Conservation (phyloP, 208 protist species). For the Crithidia sp. region DNA sequence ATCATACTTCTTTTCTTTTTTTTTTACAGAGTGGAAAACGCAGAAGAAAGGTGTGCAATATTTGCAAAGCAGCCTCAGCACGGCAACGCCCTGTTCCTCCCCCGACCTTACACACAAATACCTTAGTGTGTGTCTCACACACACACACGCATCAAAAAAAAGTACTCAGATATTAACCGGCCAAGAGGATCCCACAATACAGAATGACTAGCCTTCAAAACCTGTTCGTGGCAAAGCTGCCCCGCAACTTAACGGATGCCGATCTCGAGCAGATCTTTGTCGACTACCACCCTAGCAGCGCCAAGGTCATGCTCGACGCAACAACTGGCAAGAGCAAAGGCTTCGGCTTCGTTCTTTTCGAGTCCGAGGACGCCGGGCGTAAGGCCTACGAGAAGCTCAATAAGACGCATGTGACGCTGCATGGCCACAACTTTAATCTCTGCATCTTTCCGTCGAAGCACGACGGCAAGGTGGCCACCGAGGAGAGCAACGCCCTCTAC, state of each 20-base stretch:
- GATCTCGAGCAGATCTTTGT: constrained; percentile 80
- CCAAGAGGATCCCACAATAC: background rate
- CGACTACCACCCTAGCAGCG: constrained; percentile 85
- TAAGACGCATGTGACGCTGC: constrained; percentile 58
- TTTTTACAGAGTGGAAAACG: no score
- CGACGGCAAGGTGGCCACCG: constrained; percentile 67
- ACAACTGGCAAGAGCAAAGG: constrained; percentile 92
- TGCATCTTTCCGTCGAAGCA: constrained; percentile 89
- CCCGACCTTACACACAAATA: no score
- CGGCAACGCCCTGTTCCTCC: no score
- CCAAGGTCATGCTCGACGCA: constrained; percentile 91
- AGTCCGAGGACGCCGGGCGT: constrained; percentile 82
- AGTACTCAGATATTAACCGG: background rate
- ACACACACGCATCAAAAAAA: background rate
- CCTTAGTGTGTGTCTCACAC: background rate
- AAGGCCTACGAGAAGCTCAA: constrained; percentile 80
- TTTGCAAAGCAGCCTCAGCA: background rate
- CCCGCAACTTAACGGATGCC: constrained; percentile 78
- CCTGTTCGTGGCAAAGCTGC: constrained; percentile 96
- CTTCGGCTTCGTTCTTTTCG: constrained; percentile 98
- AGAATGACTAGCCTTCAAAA: constrained; percentile 93
- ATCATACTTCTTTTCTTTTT: no score
- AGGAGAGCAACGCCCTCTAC: constrained; percentile 70
- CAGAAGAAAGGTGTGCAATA: constrained; percentile 9
- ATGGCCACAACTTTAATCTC: constrained; percentile 75